Evolutionary conservation across 495 filamentous ascomycete genomes (phyloP), one percentile per base, ranked within the genome.

Genomic region (Clohesyomyces aquaticus): DNA sequence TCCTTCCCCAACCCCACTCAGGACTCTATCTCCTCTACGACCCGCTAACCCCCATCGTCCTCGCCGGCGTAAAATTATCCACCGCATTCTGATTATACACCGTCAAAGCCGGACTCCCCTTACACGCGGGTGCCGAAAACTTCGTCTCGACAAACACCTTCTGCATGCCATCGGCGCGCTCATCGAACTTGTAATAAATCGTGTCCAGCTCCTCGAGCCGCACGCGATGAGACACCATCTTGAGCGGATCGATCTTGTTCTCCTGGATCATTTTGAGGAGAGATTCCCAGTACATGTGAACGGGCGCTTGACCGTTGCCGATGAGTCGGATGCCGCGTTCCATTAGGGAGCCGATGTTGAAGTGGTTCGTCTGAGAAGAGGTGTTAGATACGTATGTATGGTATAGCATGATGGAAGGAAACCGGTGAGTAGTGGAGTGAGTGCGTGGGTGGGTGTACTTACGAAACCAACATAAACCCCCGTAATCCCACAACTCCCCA

Each of bases 331-430:
- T 86, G 26, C 92, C 91, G 48, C 88, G 86, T 74, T 96, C 85
- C 92, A 96, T 96, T 19, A 96, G 69, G 0, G 90, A 82, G 27
- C 92, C 90, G 68, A 95, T 87, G 68, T 90, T 90, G 81, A 93
- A 91, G 65, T 91, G 87, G 66, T 87, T 93, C 4, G 87, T 89
- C 85, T 89, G 50, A 3, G 11, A 3, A n/a, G 9, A 27, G n/a
- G n/a, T n/a, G n/a, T n/a, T n/a, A n/a, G n/a, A n/a, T n/a, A n/a
- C n/a, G n/a, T n/a, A n/a, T n/a, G n/a, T n/a, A n/a, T n/a, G n/a
- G n/a, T n/a, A n/a, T n/a, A n/a, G n/a, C n/a, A n/a, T n/a, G n/a
- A n/a, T n/a, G n/a, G n/a, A n/a, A n/a, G n/a, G n/a, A n/a, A n/a
- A n/a, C n/a, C n/a, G n/a, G n/a, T n/a, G n/a, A n/a, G n/a, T n/a